These are phyloP conservation scores for Teunomyces tritomae DNA, from an alignment of 805 yeast species.

Conservation along the genomic window DNA sequence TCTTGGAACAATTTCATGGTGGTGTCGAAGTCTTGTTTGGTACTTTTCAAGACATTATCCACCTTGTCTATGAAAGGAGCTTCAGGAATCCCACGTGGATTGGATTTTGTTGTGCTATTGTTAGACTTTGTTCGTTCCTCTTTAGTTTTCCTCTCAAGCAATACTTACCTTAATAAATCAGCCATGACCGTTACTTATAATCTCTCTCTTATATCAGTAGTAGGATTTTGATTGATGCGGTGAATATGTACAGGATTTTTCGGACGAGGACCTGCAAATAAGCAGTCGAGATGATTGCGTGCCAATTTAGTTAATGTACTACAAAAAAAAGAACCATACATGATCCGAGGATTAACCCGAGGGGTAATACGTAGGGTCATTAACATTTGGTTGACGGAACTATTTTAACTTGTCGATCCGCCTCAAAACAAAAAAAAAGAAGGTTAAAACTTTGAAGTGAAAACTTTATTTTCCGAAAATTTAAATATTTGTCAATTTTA, in stretches of 20 bases:
- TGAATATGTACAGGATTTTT: background rate
- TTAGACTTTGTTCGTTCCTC: conserved; percentile 2
- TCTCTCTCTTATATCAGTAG: background rate
- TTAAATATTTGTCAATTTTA: background rate
- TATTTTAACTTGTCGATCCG: background rate
- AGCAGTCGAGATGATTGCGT: background rate
- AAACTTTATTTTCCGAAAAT: background rate
- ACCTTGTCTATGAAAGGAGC: conserved; percentile 92
- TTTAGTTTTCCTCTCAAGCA: background rate
- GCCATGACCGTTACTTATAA: conserved; percentile 18
- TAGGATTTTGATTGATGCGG: background rate
- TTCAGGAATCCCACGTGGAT: conserved; percentile 94
- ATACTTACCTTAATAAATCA: conserved; percentile 30
- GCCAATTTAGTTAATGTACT: background rate
- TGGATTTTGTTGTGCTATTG: conserved; percentile 56
- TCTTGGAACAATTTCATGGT: conserved; percentile 78
- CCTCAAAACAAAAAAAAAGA: background rate
- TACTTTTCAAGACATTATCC: conserved; percentile 64
- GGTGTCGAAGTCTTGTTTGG: conserved; percentile 62
- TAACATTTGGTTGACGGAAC: background rate
- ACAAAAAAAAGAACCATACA: too few relatives aligned
- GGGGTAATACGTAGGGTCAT: background rate
- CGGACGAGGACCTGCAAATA: background rate
- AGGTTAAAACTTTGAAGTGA: background rate
- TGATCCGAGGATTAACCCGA: background rate